A percentile compares a stretch with the other conserved stretches of the same genome.
Conservation (phyloP, 2,329 filamentous ascomycete genomes). For the Achaetomium macrosporum region DNA sequence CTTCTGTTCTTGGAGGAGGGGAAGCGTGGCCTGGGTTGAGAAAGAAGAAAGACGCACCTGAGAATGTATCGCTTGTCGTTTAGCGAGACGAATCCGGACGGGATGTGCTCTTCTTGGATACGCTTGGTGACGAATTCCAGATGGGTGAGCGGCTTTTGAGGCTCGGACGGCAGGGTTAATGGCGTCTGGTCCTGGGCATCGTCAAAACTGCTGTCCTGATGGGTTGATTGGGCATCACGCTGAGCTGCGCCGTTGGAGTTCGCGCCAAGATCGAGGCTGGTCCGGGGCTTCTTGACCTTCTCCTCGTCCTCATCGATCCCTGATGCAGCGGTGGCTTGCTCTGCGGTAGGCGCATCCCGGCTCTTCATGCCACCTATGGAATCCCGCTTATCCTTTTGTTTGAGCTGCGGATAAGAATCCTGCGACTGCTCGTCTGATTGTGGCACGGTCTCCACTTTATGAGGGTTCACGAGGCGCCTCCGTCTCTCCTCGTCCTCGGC, state of each 20-base stretch:
- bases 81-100: conserved; percentile 46
- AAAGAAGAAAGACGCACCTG: conserved; percentile 40
- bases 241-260: too few species aligned
- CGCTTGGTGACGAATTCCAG: conserved; percentile 46
- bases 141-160: conserved; percentile 43
- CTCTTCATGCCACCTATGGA: background rate
- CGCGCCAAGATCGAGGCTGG: too few species aligned
- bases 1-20: conserved; percentile 2
- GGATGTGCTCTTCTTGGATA: conserved; percentile 41
- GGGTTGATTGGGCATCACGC: too few species aligned
- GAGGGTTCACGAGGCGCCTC: conserved; percentile 2
- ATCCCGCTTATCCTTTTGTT: conserved; percentile 7
- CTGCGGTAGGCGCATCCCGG: too few species aligned
- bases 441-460: too few species aligned
- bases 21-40: conserved; percentile 11
- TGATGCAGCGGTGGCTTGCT: too few species aligned
- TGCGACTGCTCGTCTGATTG: background rate
- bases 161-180: conserved; percentile 28
- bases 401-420: background rate
- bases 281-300: too few species aligned
- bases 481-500: conserved; percentile 11
- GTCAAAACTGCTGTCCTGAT: background rate
- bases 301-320: conserved; percentile 14
- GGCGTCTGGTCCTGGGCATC: conserved; percentile 17
- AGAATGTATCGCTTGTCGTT: conserved; percentile 51